These are phyloP conservation scores for Septoria petroselini DNA, from an alignment of 2,329 filamentous ascomycete genomes.

Conservation along the genomic window DNA sequence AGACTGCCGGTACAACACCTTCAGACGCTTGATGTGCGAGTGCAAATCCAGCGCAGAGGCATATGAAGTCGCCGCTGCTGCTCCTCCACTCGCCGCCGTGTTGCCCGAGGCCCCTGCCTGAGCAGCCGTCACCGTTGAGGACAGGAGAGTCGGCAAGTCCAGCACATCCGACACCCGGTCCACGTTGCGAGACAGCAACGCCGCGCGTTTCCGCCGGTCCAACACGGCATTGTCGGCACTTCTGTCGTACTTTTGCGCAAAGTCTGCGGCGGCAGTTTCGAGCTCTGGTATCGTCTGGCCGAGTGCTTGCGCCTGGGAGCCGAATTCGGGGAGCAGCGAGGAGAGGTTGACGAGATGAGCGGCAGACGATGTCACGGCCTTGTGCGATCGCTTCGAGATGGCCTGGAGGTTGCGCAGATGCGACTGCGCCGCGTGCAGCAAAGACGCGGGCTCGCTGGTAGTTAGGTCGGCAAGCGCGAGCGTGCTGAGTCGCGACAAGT, in stretches of 20 bases:
- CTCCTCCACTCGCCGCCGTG: slow-evolving; percentile 46
- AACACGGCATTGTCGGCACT: slow-evolving; percentile 62
- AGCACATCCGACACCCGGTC: slow-evolving; percentile 88
- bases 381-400: slow-evolving; percentile 85
- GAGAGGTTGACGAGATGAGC: slow-evolving; percentile 71
- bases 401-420: slow-evolving; percentile 78
- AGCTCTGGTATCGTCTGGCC: slow-evolving; percentile 71
- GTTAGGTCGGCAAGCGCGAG: slow-evolving; percentile 71
- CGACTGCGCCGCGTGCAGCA: slow-evolving; percentile 78
- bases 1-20: slow-evolving; percentile 77
- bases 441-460: slow-evolving; percentile 70
- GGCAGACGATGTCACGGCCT: slow-evolving; percentile 76
- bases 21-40: slow-evolving; percentile 84
- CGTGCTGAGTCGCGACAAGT: slow-evolving; percentile 73
- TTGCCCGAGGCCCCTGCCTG: slow-evolving; percentile 44
- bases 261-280: slow-evolving; percentile 72
- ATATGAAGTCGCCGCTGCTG: slow-evolving; percentile 57
- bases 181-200: slow-evolving; percentile 80
- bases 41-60: slow-evolving; percentile 86
- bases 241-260: slow-evolving; percentile 80
- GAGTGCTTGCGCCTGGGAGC: slow-evolving; percentile 63
- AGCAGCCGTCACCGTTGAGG: slow-evolving; percentile 68
- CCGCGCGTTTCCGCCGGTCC: slow-evolving; percentile 70
- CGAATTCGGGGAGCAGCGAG: slow-evolving; percentile 68
- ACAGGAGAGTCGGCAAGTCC: slow-evolving; percentile 80